Evolutionary conservation across 768 basidiomycete species (phyloP).

Genomic region (Dacryopinax spathularia): DNA sequence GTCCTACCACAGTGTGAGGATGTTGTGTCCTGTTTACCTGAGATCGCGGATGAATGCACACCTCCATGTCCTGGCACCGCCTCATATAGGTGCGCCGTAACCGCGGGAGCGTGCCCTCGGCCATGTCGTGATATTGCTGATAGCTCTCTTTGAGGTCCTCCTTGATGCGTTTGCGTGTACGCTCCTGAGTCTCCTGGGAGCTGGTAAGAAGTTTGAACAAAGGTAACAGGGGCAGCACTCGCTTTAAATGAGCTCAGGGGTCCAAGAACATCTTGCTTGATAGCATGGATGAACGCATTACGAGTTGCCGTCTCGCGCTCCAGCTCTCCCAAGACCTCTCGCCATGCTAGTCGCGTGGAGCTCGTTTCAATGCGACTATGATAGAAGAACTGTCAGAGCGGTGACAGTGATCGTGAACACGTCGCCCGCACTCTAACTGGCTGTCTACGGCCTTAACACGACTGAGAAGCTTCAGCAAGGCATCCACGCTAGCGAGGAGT

Average conservation of each 20-base stretch:
- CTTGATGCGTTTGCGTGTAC: constrained; percentile 81
- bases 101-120: constrained; percentile 63
- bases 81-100: constrained; percentile 65
- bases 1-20: no score
- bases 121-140: constrained; percentile 65
- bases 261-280: constrained; percentile 58
- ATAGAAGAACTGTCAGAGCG: background rate
- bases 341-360: constrained; percentile 55
- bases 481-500: constrained; percentile 43
- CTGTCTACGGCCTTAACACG: constrained; percentile 57
- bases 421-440: constrained; percentile 45
- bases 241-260: constrained; percentile 57
- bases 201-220: background rate
- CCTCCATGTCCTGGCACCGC: constrained; percentile 82
- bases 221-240: background rate
- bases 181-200: constrained; percentile 69
- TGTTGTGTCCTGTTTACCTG: no score
- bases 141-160: constrained; percentile 75
- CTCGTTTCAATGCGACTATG: constrained; percentile 43
- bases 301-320: constrained; percentile 77
- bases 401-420: background rate
- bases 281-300: constrained; percentile 58
- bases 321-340: constrained; percentile 69
- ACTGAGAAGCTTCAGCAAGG: constrained; percentile 55
- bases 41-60: no score